phyloP scores from a whole-genome alignment of 169 alveolate genomes.

The Neospora caninum region DNA sequence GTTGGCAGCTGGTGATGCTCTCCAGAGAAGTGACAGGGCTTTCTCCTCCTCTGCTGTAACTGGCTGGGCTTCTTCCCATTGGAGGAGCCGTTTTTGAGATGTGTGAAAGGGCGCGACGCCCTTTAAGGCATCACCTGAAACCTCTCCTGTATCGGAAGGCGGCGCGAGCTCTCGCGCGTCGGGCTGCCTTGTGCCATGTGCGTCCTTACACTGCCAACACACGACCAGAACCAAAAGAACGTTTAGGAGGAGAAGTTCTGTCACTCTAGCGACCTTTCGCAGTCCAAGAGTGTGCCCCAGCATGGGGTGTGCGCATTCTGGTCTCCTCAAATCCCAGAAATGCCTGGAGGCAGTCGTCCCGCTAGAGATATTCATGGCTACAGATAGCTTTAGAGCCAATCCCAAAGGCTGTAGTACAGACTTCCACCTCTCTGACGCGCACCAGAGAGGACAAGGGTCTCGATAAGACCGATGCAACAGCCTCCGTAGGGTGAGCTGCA shows the following conservation, averaged over 20 bases:
- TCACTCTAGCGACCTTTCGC: neutral
- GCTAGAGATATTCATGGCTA: neutral
- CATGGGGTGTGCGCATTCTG: neutral
- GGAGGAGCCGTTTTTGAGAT: neutral
- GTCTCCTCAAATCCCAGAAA: neutral
- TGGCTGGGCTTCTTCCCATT: slow-evolving; percentile 26
- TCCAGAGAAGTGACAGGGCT: neutral
- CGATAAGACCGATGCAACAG: too few relatives aligned
- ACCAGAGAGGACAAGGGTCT: too few relatives aligned
- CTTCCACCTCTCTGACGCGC: too few relatives aligned
- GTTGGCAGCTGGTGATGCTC: neutral
- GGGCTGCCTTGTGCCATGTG: neutral
- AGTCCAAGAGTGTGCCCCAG: neutral
- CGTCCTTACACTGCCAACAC: neutral
- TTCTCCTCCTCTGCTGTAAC: slow-evolving; percentile 17
- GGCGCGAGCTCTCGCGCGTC: neutral
- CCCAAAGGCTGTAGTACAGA: too few relatives aligned
- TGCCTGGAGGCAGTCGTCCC: neutral
- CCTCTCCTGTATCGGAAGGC: neutral
- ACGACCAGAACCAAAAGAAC: neutral
- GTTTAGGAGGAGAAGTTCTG: neutral
- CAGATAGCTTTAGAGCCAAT: too few relatives aligned
- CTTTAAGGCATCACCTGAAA: too few relatives aligned
- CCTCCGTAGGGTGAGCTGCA: too few relatives aligned
- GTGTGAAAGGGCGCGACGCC: neutral